These are phyloP conservation scores for Boletus eberwhitei DNA, from an alignment of 768 basidiomycete species.

Conservation along the genomic window DNA sequence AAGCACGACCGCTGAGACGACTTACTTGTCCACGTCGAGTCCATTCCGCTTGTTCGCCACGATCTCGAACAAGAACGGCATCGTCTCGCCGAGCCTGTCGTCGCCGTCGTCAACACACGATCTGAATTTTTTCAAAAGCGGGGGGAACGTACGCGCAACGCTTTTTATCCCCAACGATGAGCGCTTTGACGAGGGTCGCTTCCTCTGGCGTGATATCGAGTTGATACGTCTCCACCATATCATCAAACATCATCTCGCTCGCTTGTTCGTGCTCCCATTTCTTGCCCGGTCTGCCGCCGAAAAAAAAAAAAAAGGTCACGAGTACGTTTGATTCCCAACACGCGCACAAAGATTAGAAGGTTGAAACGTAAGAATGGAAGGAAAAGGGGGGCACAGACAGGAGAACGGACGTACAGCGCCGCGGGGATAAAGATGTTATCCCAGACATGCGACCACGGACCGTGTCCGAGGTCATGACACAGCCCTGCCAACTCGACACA, in stretches of 20 bases:
- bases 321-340: neutral
- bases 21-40: conserved; percentile 81
- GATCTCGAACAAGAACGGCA: conserved; percentile 78
- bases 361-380: too few relatives aligned
- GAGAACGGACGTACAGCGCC: conserved; percentile 48
- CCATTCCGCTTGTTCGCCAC: conserved; percentile 81
- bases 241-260: conserved; percentile 81
- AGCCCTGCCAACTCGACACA: conserved; percentile 80
- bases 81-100: conserved; percentile 41
- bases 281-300: conserved; percentile 37
- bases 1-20: neutral
- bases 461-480: conserved; percentile 84
- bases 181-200: conserved; percentile 64
- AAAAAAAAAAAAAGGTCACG: neutral
- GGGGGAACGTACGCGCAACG: conserved; percentile 47
- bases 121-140: neutral
- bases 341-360: neutral
- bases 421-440: conserved; percentile 68
- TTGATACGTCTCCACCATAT: conserved; percentile 54
- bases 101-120: neutral
- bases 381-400: too few relatives aligned
- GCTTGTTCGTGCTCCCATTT: conserved; percentile 76
- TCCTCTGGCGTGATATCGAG: conserved; percentile 50
- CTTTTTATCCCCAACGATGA: conserved; percentile 61
- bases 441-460: conserved; percentile 86